These are phyloP conservation scores for Colletotrichum tropicale DNA, from an alignment of 2,329 filamentous ascomycete genomes.

Conservation along the genomic window DNA sequence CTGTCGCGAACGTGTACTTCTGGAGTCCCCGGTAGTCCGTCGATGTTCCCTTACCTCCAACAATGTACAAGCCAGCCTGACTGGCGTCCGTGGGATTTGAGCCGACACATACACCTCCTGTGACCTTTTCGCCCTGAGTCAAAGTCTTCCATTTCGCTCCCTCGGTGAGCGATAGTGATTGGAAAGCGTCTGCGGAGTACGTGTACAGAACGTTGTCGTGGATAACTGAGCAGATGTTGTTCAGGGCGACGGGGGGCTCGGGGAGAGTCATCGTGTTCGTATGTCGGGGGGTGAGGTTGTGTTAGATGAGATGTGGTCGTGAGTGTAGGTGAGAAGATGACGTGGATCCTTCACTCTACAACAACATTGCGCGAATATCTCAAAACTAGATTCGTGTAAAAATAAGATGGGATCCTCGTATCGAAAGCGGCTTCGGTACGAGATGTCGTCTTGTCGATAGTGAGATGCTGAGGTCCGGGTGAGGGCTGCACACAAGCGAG, in stretches of 20 bases:
- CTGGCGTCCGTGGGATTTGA: conserved; percentile 63
- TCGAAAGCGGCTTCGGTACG: neutral
- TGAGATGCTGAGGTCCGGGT: neutral
- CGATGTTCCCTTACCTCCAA: conserved; percentile 70
- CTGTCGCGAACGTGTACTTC: conserved; percentile 60
- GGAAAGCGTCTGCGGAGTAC: conserved; percentile 77
- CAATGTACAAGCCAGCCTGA: conserved; percentile 74
- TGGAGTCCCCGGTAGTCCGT: conserved; percentile 76
- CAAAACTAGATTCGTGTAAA: neutral
- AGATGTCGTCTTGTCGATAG: neutral
- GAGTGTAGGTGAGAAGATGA: neutral
- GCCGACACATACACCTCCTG: conserved; percentile 78
- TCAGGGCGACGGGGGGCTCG: conserved; percentile 70
- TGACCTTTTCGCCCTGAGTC: conserved; percentile 70
- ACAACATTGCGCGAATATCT: neutral
- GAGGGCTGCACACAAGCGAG: neutral
- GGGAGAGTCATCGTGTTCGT: conserved; percentile 69
- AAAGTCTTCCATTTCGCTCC: conserved; percentile 76
- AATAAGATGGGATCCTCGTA: neutral
- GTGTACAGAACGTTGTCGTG: conserved; percentile 84
- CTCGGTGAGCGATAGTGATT: conserved; percentile 71
- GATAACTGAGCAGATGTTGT: conserved; percentile 81
- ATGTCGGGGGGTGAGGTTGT: neutral
- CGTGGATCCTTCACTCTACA: conserved; percentile 7
- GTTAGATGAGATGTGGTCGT: neutral